Evolutionary conservation across 1,284 basidiomycete species (phyloP).

Genomic region (Leccinum pseudoinsigne): DNA sequence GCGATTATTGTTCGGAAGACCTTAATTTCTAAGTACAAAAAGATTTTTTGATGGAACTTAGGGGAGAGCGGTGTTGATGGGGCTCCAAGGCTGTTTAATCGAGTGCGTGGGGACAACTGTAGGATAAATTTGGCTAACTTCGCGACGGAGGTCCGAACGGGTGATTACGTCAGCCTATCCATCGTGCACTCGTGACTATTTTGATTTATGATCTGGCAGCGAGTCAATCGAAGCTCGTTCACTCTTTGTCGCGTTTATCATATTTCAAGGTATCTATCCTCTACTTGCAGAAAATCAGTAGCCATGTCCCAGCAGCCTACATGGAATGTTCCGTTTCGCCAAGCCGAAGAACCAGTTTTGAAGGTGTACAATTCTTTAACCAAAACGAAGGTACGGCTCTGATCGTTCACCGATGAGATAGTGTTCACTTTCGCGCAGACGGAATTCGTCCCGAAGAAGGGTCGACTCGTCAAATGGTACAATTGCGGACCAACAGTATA

Average conservation of each 20-base stretch:
- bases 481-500: constrained; percentile 99
- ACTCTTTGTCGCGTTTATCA: constrained; percentile 9
- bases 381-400: constrained; percentile 72
- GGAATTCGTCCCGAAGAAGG: constrained; percentile 81
- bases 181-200: constrained; percentile 2
- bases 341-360: constrained; percentile 61
- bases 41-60: constrained; percentile 1
- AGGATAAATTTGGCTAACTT: background rate
- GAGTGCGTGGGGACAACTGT: background rate
- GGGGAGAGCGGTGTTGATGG: background rate
- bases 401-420: constrained; percentile 15
- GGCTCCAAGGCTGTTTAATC: background rate
- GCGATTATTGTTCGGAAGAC: constrained; percentile 11
- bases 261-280: background rate
- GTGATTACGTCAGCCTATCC: constrained; percentile 28
- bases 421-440: constrained; percentile 35
- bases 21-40: constrained; percentile 12
- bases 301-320: constrained; percentile 49
- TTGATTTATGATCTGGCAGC: constrained; percentile 24
- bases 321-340: constrained; percentile 55
- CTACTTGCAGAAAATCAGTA: constrained; percentile 7
- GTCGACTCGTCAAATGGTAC: constrained; percentile 96
- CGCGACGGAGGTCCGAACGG: background rate
- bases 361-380: constrained; percentile 96
- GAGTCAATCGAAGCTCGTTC: constrained; percentile 20